Evolutionary conservation across 306 rosid genomes (phyloP), one percentile per base, ranked within the genome.

Genomic region (apple (Malus domestica)): DNA sequence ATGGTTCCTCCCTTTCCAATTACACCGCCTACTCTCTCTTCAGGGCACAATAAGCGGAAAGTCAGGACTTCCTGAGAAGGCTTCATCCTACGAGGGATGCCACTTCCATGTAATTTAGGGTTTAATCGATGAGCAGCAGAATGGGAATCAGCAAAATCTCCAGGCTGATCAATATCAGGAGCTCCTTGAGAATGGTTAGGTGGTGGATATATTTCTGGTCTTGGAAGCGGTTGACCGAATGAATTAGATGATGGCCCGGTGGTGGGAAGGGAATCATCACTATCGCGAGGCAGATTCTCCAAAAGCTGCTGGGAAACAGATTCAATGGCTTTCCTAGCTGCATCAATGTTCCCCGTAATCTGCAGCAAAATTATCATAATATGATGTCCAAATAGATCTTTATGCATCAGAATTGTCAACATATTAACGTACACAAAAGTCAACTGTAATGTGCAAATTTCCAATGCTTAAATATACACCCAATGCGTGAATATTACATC

Each of bases 1-100:
- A 90, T 71, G 70, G 85, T 69, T 76, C 99, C 99, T 74, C 99
- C 99, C 84, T 90, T 92, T 72, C 98, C 98, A 79, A 96, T 96
- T 73, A 96, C 76, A 75, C 84, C 88, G 42, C 99, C 98, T 67
- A 88, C 96, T 75, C 88, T 96, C 52, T 92, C 99, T 49, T 83
- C 80, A 20, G 81, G 92, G 85, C 99, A 96, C 83, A 92, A 59
- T 75, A 96, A 81, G 63, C 93, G 94, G 67, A 87, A 90, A 60
- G 91, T 89, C 49, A 90, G 87, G 62, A 87, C 83, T 61, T 96
- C 98, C 77, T 79, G 90, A 42, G 87, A 60, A 82, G 85, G 80
- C 66, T 87, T 87, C 68, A 79, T 52, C 81, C 91, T 92, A 80
- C 93, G 87, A 76, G 84, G 89, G 15, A 82, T 72, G 75, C 87